phyloP scores from a whole-genome alignment of 805 yeast species.

The Kodamaea kaohsiungensis region DNA sequence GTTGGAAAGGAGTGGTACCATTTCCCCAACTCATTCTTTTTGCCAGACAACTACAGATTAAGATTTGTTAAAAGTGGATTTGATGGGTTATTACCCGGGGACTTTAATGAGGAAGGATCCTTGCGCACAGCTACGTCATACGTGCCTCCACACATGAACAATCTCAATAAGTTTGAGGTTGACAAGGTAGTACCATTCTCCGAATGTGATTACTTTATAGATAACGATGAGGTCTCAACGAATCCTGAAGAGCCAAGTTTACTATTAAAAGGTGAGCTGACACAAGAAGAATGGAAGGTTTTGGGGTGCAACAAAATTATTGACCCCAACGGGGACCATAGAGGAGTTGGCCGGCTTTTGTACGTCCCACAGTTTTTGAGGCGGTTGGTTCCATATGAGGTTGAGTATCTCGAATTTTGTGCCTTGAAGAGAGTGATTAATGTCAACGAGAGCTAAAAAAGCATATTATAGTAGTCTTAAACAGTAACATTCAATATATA shows the following conservation, averaged over 20 bases:
- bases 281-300: constrained; percentile 45
- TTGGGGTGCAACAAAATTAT: constrained; percentile 52
- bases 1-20: constrained; percentile 96
- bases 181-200: constrained; percentile 51
- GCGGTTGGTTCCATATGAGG: constrained; percentile 28
- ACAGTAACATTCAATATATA: too few species aligned
- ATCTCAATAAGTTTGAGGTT: constrained; percentile 64
- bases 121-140: constrained; percentile 38
- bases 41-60: constrained; percentile 63
- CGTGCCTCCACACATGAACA: constrained; percentile 71
- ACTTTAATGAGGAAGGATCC: constrained; percentile 53
- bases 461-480: too few species aligned
- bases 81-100: constrained; percentile 87
- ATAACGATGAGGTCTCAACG: constrained; percentile 50
- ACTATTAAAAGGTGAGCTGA: constrained; percentile 16
- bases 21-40: constrained; percentile 83
- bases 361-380: constrained; percentile 46
- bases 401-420: constrained; percentile 54
- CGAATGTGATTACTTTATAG: constrained; percentile 71
- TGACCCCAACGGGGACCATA: constrained; percentile 52
- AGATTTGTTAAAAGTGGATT: constrained; percentile 76
- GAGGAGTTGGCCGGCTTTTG: constrained; percentile 54
- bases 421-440: constrained; percentile 27
- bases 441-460: too few species aligned
- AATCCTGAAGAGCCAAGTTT: constrained; percentile 42